Percentiles rank a stretch among this genome's conserved stretches.
Conservation (phyloP, 164 flowering plant species). For the Kalanchoe fedtschenkoi region DNA sequence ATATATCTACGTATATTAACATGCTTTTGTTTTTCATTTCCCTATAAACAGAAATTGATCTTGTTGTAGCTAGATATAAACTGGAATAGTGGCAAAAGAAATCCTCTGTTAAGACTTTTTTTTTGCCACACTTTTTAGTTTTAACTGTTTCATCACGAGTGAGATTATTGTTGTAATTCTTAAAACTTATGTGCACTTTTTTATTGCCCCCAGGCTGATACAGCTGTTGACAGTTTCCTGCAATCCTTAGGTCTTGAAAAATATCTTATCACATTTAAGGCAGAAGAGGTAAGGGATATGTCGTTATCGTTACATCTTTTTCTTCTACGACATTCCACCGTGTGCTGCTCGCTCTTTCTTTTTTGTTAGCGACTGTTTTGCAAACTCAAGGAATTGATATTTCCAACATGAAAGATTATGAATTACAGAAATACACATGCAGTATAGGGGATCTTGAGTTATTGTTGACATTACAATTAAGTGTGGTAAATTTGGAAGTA, state of each 20-base stretch:
- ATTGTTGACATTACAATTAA: background rate
- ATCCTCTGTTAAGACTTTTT: too few species aligned
- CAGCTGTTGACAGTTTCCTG: conserved; percentile 63
- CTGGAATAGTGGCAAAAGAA: too few species aligned
- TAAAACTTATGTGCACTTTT: background rate
- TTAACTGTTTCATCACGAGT: too few species aligned
- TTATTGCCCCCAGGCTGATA: conserved; percentile 38
- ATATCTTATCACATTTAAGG: conserved; percentile 71
- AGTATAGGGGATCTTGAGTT: too few species aligned
- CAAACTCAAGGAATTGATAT: too few species aligned
- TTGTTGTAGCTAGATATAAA: too few species aligned
- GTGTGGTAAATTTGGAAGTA: background rate
- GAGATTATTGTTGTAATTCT: background rate
- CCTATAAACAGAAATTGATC: too few species aligned
- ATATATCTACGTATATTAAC: too few species aligned
- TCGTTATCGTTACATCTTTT: background rate
- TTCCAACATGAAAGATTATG: background rate
- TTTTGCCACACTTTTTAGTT: background rate
- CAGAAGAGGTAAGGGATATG: conserved; percentile 64
- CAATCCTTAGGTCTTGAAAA: conserved; percentile 83
- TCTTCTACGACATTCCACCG: background rate
- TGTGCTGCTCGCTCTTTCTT: too few species aligned
- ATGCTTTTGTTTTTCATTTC: too few species aligned
- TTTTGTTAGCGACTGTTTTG: background rate
- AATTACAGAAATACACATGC: too few species aligned